Conservation (phyloP, 345 rosid species). For the Erodium maritimum region DNA sequence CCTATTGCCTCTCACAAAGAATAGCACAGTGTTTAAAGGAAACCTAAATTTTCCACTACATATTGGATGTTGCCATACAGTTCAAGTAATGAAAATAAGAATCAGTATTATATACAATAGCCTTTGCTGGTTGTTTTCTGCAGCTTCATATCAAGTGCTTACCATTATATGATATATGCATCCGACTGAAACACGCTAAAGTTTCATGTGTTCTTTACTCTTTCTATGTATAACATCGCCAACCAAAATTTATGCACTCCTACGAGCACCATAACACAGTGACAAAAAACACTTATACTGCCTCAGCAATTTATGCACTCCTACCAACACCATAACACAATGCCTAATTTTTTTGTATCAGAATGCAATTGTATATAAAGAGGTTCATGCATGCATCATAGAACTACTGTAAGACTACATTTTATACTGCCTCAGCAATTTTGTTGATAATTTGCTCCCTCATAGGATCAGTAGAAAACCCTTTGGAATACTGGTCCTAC, state of each 20-base stretch:
- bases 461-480: not conserved
- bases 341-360: too few species aligned
- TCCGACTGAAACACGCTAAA: not conserved
- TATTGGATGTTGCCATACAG: not conserved
- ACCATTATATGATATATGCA: not conserved
- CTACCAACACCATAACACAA: too few species aligned
- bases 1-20: constrained; percentile 16
- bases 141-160: not conserved
- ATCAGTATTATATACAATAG: not conserved
- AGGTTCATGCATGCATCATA: too few species aligned
- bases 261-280: not conserved
- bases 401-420: not conserved
- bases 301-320: not conserved
- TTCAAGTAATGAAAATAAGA: not conserved
- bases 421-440: not conserved
- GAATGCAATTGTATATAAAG: too few species aligned
- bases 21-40: too few species aligned
- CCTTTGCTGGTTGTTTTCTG: not conserved
- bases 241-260: not conserved
- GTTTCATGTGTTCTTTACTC: not conserved
- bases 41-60: too few species aligned
- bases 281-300: not conserved
- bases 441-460: not conserved
- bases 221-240: not conserved
- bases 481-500: not conserved